These are phyloP conservation scores for Clavispora asparagi DNA, from an alignment of 805 yeast species.

Conservation along the genomic window DNA sequence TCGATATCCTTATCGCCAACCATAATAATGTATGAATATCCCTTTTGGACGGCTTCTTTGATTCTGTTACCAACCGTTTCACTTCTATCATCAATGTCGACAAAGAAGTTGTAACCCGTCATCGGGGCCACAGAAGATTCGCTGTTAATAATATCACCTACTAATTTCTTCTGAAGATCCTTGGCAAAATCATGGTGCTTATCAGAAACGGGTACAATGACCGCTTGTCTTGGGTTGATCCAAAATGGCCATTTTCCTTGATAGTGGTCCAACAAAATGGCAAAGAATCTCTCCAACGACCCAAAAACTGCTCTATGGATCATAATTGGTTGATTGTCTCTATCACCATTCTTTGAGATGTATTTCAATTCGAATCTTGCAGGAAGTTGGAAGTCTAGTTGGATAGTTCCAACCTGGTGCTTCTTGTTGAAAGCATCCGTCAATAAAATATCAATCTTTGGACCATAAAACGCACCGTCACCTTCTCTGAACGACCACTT, in stretches of 20 bases:
- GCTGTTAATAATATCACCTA: constrained; percentile 35
- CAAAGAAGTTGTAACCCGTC: constrained; percentile 56
- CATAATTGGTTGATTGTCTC: constrained; percentile 76
- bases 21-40: constrained; percentile 75
- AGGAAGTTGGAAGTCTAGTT: constrained; percentile 92
- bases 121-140: constrained; percentile 46
- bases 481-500: constrained; percentile 76
- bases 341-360: constrained; percentile 45
- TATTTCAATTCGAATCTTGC: constrained; percentile 72
- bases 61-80: constrained; percentile 80
- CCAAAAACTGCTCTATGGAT: constrained; percentile 95
- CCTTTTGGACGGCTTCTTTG: constrained; percentile 68
- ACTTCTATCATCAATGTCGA: constrained; percentile 68
- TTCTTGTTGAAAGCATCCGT: constrained; percentile 74
- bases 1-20: constrained; percentile 82
- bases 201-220: constrained; percentile 73
- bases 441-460: constrained; percentile 84
- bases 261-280: constrained; percentile 83
- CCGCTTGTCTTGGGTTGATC: constrained; percentile 89
- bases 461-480: constrained; percentile 98
- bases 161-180: constrained; percentile 39
- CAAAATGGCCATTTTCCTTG: constrained; percentile 97
- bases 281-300: constrained; percentile 87
- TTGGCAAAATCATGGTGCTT: constrained; percentile 53
- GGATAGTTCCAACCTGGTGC: constrained; percentile 95